Evolutionary conservation across 495 filamentous ascomycete genomes (phyloP).

Genomic region (Parathielavia hyrcaniae): DNA sequence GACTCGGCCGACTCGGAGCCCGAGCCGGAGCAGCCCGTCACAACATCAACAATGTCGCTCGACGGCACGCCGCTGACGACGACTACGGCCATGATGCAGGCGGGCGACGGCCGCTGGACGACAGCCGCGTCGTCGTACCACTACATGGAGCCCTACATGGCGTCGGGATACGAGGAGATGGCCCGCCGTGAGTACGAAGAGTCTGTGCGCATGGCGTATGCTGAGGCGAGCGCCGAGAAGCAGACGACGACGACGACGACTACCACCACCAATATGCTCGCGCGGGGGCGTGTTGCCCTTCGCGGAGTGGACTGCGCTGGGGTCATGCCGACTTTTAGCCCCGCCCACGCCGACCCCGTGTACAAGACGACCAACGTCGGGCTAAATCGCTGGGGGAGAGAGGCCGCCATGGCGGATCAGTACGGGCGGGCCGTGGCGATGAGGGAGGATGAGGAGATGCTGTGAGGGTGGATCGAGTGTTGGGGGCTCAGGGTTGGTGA

Average conservation of each 20-base stretch:
- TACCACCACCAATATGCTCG: constrained; percentile 24
- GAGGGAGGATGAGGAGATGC: constrained; percentile 32
- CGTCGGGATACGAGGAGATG: constrained; percentile 56
- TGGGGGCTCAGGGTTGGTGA: neutral
- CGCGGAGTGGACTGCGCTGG: constrained; percentile 15
- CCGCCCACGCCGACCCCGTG: constrained; percentile 54
- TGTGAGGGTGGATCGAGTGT: constrained; percentile 12
- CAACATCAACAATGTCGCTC: constrained; percentile 36
- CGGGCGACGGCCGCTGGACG: constrained; percentile 46
- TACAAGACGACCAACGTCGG: constrained; percentile 41
- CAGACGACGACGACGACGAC: too few relatives aligned
- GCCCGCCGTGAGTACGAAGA: constrained; percentile 48
- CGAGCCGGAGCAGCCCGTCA: constrained; percentile 11
- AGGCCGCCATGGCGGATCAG: constrained; percentile 53
- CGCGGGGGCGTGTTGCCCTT: constrained; percentile 7
- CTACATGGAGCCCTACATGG: constrained; percentile 62
- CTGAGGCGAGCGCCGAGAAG: constrained; percentile 32
- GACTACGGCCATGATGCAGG: too few relatives aligned
- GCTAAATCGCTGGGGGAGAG: constrained; percentile 40
- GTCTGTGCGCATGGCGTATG: constrained; percentile 31
- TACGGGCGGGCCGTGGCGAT: constrained; percentile 49
- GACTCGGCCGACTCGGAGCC: constrained; percentile 21
- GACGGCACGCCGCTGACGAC: constrained; percentile 49
- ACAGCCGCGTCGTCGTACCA: constrained; percentile 14
- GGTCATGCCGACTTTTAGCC: constrained; percentile 44